Evolutionary conservation across 441 rosid species (phyloP).

Genomic region (Adansonia gregorii): DNA sequence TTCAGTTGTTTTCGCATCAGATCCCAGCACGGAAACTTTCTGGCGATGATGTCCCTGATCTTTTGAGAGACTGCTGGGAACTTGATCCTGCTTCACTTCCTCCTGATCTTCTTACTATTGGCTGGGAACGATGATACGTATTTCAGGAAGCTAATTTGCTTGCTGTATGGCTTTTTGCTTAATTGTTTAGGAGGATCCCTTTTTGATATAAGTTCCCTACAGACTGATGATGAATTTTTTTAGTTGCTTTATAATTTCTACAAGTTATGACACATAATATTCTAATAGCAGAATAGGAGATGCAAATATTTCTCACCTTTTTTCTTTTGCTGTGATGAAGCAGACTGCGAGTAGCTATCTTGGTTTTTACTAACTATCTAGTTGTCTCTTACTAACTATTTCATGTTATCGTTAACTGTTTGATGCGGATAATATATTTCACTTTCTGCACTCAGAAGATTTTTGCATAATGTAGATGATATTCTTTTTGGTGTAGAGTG

Average conservation of each 20-base stretch:
- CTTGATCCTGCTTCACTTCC: slow-evolving; percentile 85
- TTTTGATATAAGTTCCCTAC: background rate
- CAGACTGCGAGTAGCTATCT: background rate
- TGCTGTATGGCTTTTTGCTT: background rate
- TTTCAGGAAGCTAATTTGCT: background rate
- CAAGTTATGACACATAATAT: background rate
- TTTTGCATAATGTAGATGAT: background rate
- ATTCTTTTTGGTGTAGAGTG: background rate
- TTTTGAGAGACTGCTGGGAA: slow-evolving; percentile 72
- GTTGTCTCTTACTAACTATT: background rate
- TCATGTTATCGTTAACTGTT: background rate
- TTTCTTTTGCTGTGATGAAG: too few relatives aligned
- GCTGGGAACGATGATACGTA: slow-evolving; percentile 28
- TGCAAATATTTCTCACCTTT: too few relatives aligned
- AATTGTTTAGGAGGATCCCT: background rate
- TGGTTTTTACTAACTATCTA: background rate
- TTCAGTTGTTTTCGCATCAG: slow-evolving; percentile 74
- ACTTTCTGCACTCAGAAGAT: background rate
- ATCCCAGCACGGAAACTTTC: slow-evolving; percentile 76
- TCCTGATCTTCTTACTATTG: slow-evolving; percentile 40
- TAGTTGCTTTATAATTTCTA: slow-evolving; percentile 1
- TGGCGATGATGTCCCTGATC: slow-evolving; percentile 50
- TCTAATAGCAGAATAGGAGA: background rate
- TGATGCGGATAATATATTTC: background rate
- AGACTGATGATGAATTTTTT: background rate